A percentile compares a stretch with the other conserved stretches of the same genome.
phyloP scores from a whole-genome alignment of 2,329 filamentous ascomycete genomes.

The Ceratocystis ficicola region DNA sequence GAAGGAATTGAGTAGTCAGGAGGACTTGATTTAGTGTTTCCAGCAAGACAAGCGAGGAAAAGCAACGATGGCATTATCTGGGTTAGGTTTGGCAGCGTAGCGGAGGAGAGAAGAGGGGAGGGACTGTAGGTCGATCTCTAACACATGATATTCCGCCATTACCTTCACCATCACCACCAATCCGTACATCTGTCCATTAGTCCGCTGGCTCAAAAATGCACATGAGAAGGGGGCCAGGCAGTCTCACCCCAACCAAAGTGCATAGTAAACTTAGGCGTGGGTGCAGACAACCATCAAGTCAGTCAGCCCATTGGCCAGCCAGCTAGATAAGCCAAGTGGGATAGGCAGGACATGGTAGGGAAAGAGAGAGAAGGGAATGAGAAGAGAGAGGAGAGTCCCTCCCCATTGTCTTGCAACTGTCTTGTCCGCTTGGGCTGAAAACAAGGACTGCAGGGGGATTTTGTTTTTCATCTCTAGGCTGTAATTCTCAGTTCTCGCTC shows the following conservation, averaged over 20 bases:
- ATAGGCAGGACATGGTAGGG: neutral
- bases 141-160: neutral
- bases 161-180: no score
- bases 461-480: neutral
- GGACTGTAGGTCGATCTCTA: neutral
- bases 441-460: neutral
- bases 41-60: neutral
- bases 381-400: no score
- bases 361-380: neutral
- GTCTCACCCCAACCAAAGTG: neutral
- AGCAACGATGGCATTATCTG: neutral
- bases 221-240: no score
- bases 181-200: no score
- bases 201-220: no score
- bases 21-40: neutral
- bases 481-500: neutral
- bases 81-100: neutral
- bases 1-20: neutral
- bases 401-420: conserved; percentile 2
- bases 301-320: neutral
- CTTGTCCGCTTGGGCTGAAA: conserved; percentile 9
- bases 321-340: neutral
- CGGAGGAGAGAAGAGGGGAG: no score
- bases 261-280: neutral
- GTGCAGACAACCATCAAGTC: neutral